These are phyloP conservation scores for Pseudonitzschia delicatissima DNA, from an alignment of 108 stramenopile genomes.

Conservation along the genomic window DNA sequence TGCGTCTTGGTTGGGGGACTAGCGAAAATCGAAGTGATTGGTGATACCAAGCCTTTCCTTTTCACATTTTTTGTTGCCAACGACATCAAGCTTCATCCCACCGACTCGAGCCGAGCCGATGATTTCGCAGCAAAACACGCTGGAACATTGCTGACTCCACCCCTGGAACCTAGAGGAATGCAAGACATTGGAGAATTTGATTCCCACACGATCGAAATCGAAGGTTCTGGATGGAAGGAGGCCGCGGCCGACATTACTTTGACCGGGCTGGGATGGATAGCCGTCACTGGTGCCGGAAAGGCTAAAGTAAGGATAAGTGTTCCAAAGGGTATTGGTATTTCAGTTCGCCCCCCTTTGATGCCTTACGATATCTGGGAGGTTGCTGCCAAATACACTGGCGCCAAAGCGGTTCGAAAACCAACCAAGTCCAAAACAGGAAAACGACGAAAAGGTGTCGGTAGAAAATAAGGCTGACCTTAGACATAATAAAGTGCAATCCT, in stretches of 20 bases:
- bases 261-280: constrained; percentile 94
- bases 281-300: constrained; percentile 90
- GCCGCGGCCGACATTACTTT: constrained; percentile 92
- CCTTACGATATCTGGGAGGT: constrained; percentile 89
- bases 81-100: constrained; percentile 92
- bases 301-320: constrained; percentile 75
- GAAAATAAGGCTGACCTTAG: constrained; percentile 40
- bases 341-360: constrained; percentile 86
- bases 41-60: constrained; percentile 83
- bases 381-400: constrained; percentile 82
- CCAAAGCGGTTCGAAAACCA: constrained; percentile 68
- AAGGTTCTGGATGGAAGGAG: constrained; percentile 91
- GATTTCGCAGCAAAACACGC: constrained; percentile 85
- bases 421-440: constrained; percentile 66
- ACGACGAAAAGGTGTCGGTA: constrained; percentile 69
- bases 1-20: constrained; percentile 85
- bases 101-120: constrained; percentile 64
- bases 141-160: constrained; percentile 90
- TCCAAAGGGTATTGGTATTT: constrained; percentile 82
- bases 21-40: constrained; percentile 79
- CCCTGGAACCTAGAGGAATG: constrained; percentile 77
- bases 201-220: constrained; percentile 75
- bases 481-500: too few relatives aligned
- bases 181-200: constrained; percentile 88
- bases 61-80: constrained; percentile 96